Conservation (phyloP, 768 basidiomycete genomes). For the Dendrothele bispora region DNA sequence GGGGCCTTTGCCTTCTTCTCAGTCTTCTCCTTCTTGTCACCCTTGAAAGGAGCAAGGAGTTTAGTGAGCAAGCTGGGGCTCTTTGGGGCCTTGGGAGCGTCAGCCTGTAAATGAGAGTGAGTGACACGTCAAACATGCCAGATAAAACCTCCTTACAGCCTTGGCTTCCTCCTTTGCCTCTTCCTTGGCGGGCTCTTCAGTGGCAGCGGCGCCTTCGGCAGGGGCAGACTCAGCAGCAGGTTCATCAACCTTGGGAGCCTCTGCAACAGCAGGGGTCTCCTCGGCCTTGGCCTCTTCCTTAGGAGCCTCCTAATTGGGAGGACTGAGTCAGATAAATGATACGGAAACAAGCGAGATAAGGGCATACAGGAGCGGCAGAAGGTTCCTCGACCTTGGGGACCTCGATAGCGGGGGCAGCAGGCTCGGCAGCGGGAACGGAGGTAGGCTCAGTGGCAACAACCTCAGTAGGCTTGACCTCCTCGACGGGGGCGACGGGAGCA, state of each 20-base stretch:
- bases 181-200: conserved; percentile 26
- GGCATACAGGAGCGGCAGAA: conserved; percentile 30
- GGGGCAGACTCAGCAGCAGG: conserved; percentile 59
- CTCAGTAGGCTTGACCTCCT: conserved; percentile 56
- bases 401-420: conserved; percentile 36
- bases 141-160: conserved; percentile 28
- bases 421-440: conserved; percentile 33
- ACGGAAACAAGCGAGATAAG: conserved; percentile 10
- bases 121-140: too few species aligned
- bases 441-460: conserved; percentile 35
- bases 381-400: conserved; percentile 42
- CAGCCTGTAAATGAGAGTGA: conserved; percentile 29
- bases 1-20: conserved; percentile 64
- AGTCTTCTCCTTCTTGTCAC: conserved; percentile 60
- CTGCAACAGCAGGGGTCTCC: conserved; percentile 36
- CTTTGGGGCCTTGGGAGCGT: conserved; percentile 65
- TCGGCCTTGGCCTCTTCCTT: conserved; percentile 41
- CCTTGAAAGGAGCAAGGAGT: conserved; percentile 79
- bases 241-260: conserved; percentile 33
- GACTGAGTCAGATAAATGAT: conserved; percentile 4
- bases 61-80: conserved; percentile 77
- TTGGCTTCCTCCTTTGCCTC: conserved; percentile 43
- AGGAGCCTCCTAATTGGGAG: conserved; percentile 34
- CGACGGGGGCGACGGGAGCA: conserved; percentile 43
- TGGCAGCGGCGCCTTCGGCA: conserved; percentile 17